phyloP scores from a whole-genome alignment of 2,329 filamentous ascomycete species.

The Colletotrichum lentis region DNA sequence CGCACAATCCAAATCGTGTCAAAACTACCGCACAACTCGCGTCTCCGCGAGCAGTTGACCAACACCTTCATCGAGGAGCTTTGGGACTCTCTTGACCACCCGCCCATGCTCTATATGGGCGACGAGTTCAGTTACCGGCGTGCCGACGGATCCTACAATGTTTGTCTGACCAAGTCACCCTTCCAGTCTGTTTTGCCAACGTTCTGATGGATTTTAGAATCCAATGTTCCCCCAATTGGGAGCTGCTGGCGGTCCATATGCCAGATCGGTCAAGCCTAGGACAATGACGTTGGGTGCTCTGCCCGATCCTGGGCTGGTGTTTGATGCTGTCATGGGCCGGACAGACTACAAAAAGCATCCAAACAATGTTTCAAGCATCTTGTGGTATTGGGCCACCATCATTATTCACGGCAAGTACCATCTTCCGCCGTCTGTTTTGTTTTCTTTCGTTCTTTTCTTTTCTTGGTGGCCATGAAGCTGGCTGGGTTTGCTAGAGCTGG shows the following conservation, averaged over 20 bases:
- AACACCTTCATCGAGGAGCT: constrained; percentile 73
- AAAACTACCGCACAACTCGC: constrained; percentile 68
- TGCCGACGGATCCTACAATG: constrained; percentile 75
- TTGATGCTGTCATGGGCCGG: constrained; percentile 67
- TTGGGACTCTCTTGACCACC: constrained; percentile 77
- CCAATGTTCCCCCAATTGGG: constrained; percentile 71
- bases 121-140: constrained; percentile 71
- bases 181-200: no score
- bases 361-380: constrained; percentile 75
- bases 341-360: constrained; percentile 65
- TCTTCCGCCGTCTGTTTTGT: background rate
- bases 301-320: constrained; percentile 71
- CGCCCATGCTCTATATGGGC: constrained; percentile 71
- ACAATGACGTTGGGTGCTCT: constrained; percentile 68
- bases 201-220: constrained; percentile 55
- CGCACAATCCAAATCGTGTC: constrained; percentile 74
- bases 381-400: constrained; percentile 63
- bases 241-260: constrained; percentile 72
- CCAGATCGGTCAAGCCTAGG: constrained; percentile 68
- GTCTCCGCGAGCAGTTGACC: constrained; percentile 68
- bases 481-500: background rate
- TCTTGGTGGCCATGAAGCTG: no score
- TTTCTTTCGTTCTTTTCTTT: no score
- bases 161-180: constrained; percentile 42
- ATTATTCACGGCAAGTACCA: constrained; percentile 69